Evolutionary conservation across 2,329 filamentous ascomycete species (phyloP), one percentile per base, ranked within the genome.

Genomic region (Fulvia fulva): DNA sequence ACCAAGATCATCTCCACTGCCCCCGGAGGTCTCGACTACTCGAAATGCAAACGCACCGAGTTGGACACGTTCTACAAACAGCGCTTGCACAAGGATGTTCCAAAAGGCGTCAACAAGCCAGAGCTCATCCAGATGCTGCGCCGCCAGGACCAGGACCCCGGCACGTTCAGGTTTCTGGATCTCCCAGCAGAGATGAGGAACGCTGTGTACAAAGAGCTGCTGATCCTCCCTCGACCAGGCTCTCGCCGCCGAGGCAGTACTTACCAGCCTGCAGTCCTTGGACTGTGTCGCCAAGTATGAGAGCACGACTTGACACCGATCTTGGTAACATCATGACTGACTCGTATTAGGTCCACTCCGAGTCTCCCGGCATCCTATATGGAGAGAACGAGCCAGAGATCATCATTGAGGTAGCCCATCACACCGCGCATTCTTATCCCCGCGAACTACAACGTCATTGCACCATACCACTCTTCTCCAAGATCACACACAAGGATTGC

Each of bases 121-220:
- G 22, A 41, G 7, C 28, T 49, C n/a, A 46, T 46, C 19, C n/a
- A 49, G 9, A 25, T 32, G 28, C 45, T 55, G 21, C 44, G 53
- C 9, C 26, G 32, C 5, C 7, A 32, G 28, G 45, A 55, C 14
- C 51, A 34, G n/a, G 16, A 34, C 22, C 51, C 37, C 11, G 16
- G 51, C 14, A 25, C 8, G 21, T 53, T 53, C 51, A 30, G 49
- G 22, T 53, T 53, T 19, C 32, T 26, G 5, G 51, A 53, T 28
- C 51, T 53, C 6, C 51, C 51, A 25, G 30, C 51, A 3, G 51
- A 53, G 21, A 53, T 53, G 51, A 25, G 51, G 25, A 53, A 53
- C 23, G 11, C 21, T 19, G 30, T 53, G 19, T 53, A 53, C 25
- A 21, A 26, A 25, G 51, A 53, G 37, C 21, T 53, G 19, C 21